phyloP scores from a whole-genome alignment of 441 rosid genomes.

The Gossypium gossypioides region DNA sequence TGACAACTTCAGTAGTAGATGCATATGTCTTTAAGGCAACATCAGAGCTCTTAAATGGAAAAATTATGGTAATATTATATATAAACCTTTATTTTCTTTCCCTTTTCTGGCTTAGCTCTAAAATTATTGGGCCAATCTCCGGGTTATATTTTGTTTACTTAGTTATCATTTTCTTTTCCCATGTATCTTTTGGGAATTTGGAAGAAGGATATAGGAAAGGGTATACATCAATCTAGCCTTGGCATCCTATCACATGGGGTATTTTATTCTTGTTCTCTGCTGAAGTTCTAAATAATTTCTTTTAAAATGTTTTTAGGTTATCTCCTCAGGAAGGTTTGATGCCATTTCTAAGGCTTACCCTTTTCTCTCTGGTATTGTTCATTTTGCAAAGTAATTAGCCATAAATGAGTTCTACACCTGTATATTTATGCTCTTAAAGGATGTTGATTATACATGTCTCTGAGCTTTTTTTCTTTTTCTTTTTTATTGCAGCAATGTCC shows the following conservation, averaged over 20 bases:
- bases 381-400: conserved; percentile 11
- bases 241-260: neutral
- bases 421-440: conserved; percentile 8
- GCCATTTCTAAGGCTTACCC: conserved; percentile 69
- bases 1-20: conserved; percentile 42
- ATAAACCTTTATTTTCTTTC: neutral
- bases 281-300: neutral
- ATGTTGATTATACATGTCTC: neutral
- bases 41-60: conserved; percentile 51
- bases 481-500: conserved; percentile 52
- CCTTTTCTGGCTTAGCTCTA: conserved; percentile 8
- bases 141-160: neutral
- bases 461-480: conserved; percentile 18
- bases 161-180: neutral
- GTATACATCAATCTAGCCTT: neutral
- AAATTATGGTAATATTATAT: conserved; percentile 45
- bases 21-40: conserved; percentile 56
- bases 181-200: conserved; percentile 15
- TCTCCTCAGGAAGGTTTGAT: conserved; percentile 74
- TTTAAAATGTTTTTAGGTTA: conserved; percentile 33
- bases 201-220: neutral
- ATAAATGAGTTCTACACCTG: neutral
- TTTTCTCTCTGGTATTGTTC: conserved; percentile 59
- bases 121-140: neutral
- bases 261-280: neutral